phyloP scores from a whole-genome alignment of 1,284 basidiomycete species.

The Athelia psychrophila region DNA sequence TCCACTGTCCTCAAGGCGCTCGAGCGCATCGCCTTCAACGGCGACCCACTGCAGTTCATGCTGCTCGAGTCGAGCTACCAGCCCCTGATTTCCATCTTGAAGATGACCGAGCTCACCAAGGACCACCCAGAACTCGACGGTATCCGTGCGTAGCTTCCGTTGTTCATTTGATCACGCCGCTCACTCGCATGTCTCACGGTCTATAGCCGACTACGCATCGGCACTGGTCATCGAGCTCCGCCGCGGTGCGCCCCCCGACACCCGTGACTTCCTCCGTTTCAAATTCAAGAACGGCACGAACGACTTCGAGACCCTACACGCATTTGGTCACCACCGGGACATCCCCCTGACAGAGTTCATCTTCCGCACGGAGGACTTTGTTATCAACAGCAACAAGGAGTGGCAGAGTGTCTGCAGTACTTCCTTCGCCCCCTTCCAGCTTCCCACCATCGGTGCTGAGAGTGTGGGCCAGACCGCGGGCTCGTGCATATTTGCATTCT shows the following conservation, averaged over 20 bases:
- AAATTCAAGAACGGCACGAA: constrained; percentile 83
- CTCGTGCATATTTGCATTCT: constrained; percentile 43
- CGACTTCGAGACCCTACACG: constrained; percentile 59
- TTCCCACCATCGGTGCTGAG: constrained; percentile 27
- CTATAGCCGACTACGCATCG: constrained; percentile 77
- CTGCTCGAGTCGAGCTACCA: constrained; percentile 82
- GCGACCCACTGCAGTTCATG: constrained; percentile 74
- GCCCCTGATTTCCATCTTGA: constrained; percentile 87
- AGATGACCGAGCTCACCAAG: constrained; percentile 63
- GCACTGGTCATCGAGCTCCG: constrained; percentile 79
- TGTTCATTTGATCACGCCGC: no score
- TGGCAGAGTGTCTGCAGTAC: constrained; percentile 60
- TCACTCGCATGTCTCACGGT: no score
- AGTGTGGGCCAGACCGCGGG: no score
- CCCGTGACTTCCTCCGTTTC: constrained; percentile 76
- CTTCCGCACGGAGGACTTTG: constrained; percentile 67
- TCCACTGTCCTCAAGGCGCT: constrained; percentile 69
- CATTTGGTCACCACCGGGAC: constrained; percentile 66
- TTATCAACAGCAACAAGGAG: constrained; percentile 65
- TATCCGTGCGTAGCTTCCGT: constrained; percentile 71
- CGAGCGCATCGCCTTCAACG: constrained; percentile 73
- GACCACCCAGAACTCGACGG: constrained; percentile 56
- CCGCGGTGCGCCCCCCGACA: constrained; percentile 67
- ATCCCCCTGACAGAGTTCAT: constrained; percentile 79
- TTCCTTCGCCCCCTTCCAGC: constrained; percentile 11